Base-by-base conservation (phyloP, 1,284 basidiomycete genomes). In the Butyriboletus appendiculatus region DNA sequence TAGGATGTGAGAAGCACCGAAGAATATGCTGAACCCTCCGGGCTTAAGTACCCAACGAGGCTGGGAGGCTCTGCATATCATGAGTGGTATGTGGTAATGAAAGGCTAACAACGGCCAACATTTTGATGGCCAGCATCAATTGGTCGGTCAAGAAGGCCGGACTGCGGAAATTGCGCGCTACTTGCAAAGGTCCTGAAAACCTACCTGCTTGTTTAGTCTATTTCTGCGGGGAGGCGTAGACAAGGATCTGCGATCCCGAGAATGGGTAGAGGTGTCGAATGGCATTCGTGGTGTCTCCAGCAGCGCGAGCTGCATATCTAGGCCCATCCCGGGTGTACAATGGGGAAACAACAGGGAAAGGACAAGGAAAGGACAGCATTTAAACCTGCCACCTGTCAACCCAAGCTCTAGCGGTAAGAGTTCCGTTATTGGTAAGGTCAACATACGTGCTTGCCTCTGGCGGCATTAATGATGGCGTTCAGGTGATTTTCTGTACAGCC, bases 31-130 rank as follows among this genome's bases (percentile, higher is more conserved):
- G 32, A 30, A 18, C 20, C 22, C 14, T 26, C 22, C 18, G 5
- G 32, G 35, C 8, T 63, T 59, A 63, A 50, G 55, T 67, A 47
- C 44, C 22, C 15, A 2, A 4, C 8, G 15, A 3, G 12, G 41
- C n/a, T 28, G 12, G 18, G 35, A 35, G 12, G 35, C 43, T 43
- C 45, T 51, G 43, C 58, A 49, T 48, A 4, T 26, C 8, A 12
- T 1, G 32, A 38, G 30, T 4, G 3, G 32, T 12, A 24, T 20
- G 11, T 22, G 6, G 32, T n/a, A 30, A 40, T 15, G 15, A 26
- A 41, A n/a, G 18, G 28, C 15, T 16, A 20, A 43, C 32, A 28
- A 3, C 16, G 39, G 32, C 11, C 3, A 8, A 48, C 7, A 2
- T 34, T 34, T 45, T 5, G 40, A 24, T 33, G 47, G 28, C 37